These are phyloP conservation scores for Amanita polypyramis DNA, from an alignment of 768 basidiomycete species.

Conservation along the genomic window DNA sequence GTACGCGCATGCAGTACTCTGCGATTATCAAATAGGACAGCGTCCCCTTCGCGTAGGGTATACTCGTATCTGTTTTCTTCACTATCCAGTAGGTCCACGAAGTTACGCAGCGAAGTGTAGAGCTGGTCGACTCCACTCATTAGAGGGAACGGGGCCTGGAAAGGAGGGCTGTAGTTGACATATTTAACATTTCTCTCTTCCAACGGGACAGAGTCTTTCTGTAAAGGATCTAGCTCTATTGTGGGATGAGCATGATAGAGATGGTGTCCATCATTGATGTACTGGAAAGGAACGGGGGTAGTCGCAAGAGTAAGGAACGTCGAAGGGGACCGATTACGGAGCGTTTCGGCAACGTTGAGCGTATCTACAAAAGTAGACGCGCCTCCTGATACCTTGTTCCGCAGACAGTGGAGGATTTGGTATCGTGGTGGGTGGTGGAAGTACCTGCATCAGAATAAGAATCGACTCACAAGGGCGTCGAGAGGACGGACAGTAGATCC, in stretches of 20 bases:
- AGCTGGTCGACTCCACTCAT: conserved; percentile 39
- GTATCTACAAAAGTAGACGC: conserved; percentile 82
- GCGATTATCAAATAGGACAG: conserved; percentile 87
- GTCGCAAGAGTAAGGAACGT: conserved; percentile 49
- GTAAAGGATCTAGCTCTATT: conserved; percentile 43
- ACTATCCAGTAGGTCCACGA: conserved; percentile 47
- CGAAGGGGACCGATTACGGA: conserved; percentile 35
- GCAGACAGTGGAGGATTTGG: conserved; percentile 86
- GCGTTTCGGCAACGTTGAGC: conserved; percentile 45
- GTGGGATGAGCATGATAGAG: conserved; percentile 65
- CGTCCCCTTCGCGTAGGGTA: conserved; percentile 72
- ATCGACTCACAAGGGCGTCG: background rate
- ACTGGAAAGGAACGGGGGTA: conserved; percentile 78
- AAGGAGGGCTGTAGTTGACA: conserved; percentile 92
- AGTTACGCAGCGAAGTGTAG: conserved; percentile 42
- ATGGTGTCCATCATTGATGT: conserved; percentile 85
- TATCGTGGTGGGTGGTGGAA: conserved; percentile 86
- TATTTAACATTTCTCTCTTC: conserved; percentile 32
- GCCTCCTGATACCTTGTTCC: conserved; percentile 78
- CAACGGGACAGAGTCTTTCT: conserved; percentile 9
- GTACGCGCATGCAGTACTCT: conserved; percentile 82
- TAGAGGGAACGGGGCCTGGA: conserved; percentile 68
- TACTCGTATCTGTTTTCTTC: conserved; percentile 44
- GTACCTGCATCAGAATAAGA: conserved; percentile 41
- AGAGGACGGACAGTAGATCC: conserved; percentile 70